Evolutionary conservation across 805 yeast species (phyloP).

Genomic region (Metschnikowia baotianmanensis): DNA sequence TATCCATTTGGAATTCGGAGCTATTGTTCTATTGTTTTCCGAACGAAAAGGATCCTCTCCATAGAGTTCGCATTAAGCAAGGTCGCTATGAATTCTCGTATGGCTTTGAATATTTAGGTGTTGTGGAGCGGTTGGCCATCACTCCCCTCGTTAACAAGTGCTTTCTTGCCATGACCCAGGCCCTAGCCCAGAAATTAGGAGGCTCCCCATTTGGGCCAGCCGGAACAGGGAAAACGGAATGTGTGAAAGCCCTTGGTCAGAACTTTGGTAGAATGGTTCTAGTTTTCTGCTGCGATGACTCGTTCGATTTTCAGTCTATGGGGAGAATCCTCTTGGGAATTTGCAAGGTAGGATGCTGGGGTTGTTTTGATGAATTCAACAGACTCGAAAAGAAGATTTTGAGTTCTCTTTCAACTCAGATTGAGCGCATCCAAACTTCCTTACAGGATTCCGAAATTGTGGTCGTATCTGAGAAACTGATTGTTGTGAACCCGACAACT

Average conservation of each 20-base stretch:
- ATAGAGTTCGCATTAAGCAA: slow-evolving; percentile 47
- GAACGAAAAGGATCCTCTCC: slow-evolving; percentile 23
- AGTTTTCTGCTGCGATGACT: slow-evolving; percentile 89
- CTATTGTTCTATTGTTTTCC: slow-evolving; percentile 47
- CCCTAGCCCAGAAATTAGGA: slow-evolving; percentile 72
- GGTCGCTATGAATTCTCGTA: slow-evolving; percentile 52
- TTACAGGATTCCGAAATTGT: slow-evolving; percentile 31
- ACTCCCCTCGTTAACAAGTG: slow-evolving; percentile 71
- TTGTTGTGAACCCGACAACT: slow-evolving; percentile 44
- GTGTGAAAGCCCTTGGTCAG: slow-evolving; percentile 79
- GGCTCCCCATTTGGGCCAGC: slow-evolving; percentile 95
- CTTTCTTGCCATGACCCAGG: slow-evolving; percentile 68
- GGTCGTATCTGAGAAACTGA: slow-evolving; percentile 41
- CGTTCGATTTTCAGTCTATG: slow-evolving; percentile 78
- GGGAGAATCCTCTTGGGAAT: slow-evolving; percentile 76
- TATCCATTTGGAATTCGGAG: slow-evolving; percentile 48
- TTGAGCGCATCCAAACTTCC: slow-evolving; percentile 67
- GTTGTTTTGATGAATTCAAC: slow-evolving; percentile 94
- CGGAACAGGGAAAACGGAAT: slow-evolving; percentile 95
- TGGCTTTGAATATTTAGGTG: slow-evolving; percentile 82
- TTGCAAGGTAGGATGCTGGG: slow-evolving; percentile 87
- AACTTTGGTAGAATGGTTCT: slow-evolving; percentile 76
- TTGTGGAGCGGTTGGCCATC: slow-evolving; percentile 66
- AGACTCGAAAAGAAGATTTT: slow-evolving; percentile 67
- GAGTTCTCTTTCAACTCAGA: slow-evolving; percentile 81